Evolutionary conservation across 306 rosid species (phyloP).

Genomic region (Lupinus albus): DNA sequence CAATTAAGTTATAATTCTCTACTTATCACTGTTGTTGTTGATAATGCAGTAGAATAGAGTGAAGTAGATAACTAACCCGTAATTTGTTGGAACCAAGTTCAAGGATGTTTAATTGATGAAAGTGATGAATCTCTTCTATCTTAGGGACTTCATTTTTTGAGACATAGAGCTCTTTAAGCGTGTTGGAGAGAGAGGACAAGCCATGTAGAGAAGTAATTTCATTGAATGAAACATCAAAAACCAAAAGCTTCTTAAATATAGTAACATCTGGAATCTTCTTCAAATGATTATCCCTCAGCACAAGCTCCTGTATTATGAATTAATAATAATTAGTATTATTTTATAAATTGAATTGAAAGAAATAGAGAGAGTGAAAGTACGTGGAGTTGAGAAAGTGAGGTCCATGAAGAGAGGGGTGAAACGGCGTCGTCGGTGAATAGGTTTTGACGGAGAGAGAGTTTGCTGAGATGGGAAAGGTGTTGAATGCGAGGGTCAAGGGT

Average conservation of each 20-base stretch:
- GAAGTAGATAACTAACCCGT: slow-evolving; percentile 59
- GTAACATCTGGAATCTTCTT: slow-evolving; percentile 68
- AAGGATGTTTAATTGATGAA: slow-evolving; percentile 69
- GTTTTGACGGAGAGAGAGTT: slow-evolving; percentile 89
- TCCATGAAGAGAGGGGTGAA: slow-evolving; percentile 70
- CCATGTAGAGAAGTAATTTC: slow-evolving; percentile 76
- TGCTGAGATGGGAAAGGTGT: slow-evolving; percentile 65
- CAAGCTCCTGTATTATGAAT: slow-evolving; percentile 58
- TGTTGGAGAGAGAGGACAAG: slow-evolving; percentile 55
- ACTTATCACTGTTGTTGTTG: too few relatives aligned
- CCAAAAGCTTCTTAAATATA: slow-evolving; percentile 69
- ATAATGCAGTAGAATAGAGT: not conserved
- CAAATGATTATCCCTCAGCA: slow-evolving; percentile 80
- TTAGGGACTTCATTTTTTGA: slow-evolving; percentile 78
- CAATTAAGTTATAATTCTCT: too few relatives aligned
- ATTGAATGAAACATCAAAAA: slow-evolving; percentile 84
- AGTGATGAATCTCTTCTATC: slow-evolving; percentile 86
- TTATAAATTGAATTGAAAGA: too few relatives aligned
- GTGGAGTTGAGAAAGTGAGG: slow-evolving; percentile 63
- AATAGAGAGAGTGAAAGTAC: slow-evolving; percentile 41
- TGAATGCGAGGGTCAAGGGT: slow-evolving; percentile 77
- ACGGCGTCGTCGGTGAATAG: slow-evolving; percentile 68
- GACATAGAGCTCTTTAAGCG: slow-evolving; percentile 82
- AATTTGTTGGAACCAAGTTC: slow-evolving; percentile 90
- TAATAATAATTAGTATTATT: too few relatives aligned